Conservation (phyloP, 768 basidiomycete genomes). For the Leccinum arenicola region DNA sequence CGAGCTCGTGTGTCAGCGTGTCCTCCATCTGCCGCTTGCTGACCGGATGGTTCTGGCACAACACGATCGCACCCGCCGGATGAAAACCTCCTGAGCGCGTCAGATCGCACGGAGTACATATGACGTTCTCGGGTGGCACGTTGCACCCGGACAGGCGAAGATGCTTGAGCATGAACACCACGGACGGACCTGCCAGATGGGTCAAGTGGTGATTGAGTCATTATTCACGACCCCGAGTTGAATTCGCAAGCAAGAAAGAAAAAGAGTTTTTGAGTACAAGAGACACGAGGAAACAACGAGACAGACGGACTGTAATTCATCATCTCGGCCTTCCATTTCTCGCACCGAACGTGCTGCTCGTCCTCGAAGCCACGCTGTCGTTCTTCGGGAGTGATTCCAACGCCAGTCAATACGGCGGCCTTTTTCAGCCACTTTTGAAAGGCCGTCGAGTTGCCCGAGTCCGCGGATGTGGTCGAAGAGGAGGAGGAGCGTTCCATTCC, state of each 20-base stretch:
- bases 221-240: neutral
- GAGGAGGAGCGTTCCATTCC: slow-evolving; percentile 31
- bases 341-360: slow-evolving; percentile 49
- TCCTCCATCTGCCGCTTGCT: slow-evolving; percentile 88
- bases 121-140: slow-evolving; percentile 68
- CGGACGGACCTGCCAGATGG: slow-evolving; percentile 61
- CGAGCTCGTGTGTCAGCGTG: slow-evolving; percentile 88
- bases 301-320: slow-evolving; percentile 63
- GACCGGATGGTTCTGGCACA: slow-evolving; percentile 84
- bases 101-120: slow-evolving; percentile 81
- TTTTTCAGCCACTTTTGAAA: slow-evolving; percentile 54
- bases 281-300: slow-evolving; percentile 10
- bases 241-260: slow-evolving; percentile 2
- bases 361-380: slow-evolving; percentile 32
- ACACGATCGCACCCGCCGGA: slow-evolving; percentile 70
- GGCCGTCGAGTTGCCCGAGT: slow-evolving; percentile 22
- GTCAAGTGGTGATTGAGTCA: neutral
- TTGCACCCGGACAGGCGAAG: slow-evolving; percentile 71
- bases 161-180: slow-evolving; percentile 92
- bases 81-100: slow-evolving; percentile 82
- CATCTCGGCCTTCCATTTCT: slow-evolving; percentile 66
- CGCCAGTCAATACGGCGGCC: slow-evolving; percentile 47
- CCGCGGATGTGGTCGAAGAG: slow-evolving; percentile 21
- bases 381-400: slow-evolving; percentile 48
- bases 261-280: slow-evolving; percentile 1